These are phyloP conservation scores for Fusarium ramigenum DNA, from an alignment of 2,329 filamentous ascomycete species.

Conservation along the genomic window DNA sequence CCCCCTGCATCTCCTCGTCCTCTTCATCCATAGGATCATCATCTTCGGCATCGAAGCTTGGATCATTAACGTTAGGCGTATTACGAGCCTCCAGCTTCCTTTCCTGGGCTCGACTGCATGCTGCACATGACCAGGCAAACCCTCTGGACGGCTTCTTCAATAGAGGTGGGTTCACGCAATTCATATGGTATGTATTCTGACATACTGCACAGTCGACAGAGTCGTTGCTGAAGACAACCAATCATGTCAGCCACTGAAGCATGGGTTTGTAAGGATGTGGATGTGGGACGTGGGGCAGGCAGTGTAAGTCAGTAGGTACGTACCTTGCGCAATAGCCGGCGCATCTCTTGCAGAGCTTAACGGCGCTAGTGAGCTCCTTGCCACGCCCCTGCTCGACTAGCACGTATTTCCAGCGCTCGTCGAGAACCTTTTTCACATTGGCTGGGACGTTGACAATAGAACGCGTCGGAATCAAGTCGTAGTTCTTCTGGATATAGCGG, in stretches of 20 bases:
- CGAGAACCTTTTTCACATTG: conserved; percentile 93
- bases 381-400: conserved; percentile 92
- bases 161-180: conserved; percentile 90
- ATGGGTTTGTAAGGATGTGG: conserved; percentile 19
- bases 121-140: conserved; percentile 97
- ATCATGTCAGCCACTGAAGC: conserved; percentile 38
- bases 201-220: conserved; percentile 98
- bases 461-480: conserved; percentile 92
- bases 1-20: conserved; percentile 70
- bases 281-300: conserved; percentile 27
- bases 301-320: conserved; percentile 44
- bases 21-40: conserved; percentile 74
- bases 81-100: conserved; percentile 89
- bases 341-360: conserved; percentile 96
- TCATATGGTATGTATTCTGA: conserved; percentile 96
- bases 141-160: conserved; percentile 96
- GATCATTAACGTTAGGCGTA: conserved; percentile 78
- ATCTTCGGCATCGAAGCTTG: conserved; percentile 72
- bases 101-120: conserved; percentile 96
- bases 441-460: conserved; percentile 96
- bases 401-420: conserved; percentile 96
- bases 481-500: conserved; percentile 97
- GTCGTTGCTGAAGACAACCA: conserved; percentile 70
- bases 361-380: conserved; percentile 94
- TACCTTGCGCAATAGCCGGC: conserved; percentile 90